Percentiles rank a stretch among this genome's conserved stretches.
These are phyloP conservation scores for Trichoderma hamatum DNA, from an alignment of 2,329 filamentous ascomycete genomes.

Conservation along the genomic window DNA sequence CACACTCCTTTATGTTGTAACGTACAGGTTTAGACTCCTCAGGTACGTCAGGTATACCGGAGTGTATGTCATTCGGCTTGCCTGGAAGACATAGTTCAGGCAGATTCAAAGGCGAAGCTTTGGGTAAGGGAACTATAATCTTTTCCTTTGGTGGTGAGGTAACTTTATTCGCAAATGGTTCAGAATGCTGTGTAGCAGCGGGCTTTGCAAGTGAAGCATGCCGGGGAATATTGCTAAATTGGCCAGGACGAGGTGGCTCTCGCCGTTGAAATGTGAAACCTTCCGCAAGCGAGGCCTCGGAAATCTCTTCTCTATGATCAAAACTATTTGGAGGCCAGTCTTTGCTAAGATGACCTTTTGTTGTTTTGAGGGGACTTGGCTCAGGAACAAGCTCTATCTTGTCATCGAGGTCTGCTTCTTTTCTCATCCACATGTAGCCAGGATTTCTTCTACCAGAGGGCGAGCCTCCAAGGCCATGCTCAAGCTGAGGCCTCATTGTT, in stretches of 20 bases:
- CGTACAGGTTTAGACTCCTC: not conserved
- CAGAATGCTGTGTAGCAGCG: not conserved
- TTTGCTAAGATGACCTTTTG: too few relatives aligned
- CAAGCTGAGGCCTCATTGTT: not conserved
- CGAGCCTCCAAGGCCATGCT: not conserved
- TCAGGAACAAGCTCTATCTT: not conserved
- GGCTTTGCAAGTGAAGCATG: not conserved
- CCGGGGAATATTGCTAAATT: slow-evolving; percentile 28
- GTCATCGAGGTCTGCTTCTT: not conserved
- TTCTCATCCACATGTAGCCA: not conserved
- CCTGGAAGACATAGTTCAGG: not conserved
- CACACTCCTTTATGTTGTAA: not conserved
- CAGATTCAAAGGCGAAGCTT: not conserved
- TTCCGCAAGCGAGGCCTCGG: slow-evolving; percentile 24
- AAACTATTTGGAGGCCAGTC: slow-evolving; percentile 6
- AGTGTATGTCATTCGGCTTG: not conserved
- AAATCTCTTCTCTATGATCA: slow-evolving; percentile 22
- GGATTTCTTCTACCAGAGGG: not conserved
- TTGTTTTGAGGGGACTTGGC: not conserved
- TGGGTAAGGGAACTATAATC: slow-evolving; percentile 26
- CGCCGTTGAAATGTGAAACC: slow-evolving; percentile 30
- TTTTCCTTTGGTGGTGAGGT: slow-evolving; percentile 24
- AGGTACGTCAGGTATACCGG: not conserved
- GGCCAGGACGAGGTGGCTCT: slow-evolving; percentile 29
- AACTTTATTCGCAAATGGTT: not conserved